Evolutionary conservation across 2,329 filamentous ascomycete species (phyloP).

Genomic region (Lecanicillium sp.): DNA sequence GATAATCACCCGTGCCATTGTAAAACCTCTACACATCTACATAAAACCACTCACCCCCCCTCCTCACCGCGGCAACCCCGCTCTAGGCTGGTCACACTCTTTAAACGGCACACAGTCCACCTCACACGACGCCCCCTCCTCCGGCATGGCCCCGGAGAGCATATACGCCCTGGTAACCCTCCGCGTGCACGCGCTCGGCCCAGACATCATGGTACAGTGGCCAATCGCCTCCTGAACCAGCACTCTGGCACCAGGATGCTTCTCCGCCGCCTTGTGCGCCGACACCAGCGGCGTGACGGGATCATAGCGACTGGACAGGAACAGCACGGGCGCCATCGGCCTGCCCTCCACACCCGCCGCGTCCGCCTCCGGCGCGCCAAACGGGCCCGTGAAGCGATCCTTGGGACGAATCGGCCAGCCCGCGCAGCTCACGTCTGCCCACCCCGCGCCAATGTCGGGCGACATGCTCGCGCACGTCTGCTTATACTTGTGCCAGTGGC

Average conservation of each 20-base stretch:
- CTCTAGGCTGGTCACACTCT: background rate
- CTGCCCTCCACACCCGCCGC: conserved; percentile 12
- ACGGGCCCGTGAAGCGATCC: conserved; percentile 24
- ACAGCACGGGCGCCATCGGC: conserved; percentile 29
- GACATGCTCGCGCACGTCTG: conserved; percentile 14
- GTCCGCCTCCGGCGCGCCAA: conserved; percentile 9
- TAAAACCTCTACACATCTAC: no score
- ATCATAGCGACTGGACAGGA: conserved; percentile 27
- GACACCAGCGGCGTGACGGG: conserved; percentile 33
- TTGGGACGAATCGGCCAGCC: conserved; percentile 24
- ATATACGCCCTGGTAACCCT: conserved; percentile 13
- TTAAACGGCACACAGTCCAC: conserved; percentile 13
- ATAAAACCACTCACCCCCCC: no score
- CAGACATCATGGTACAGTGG: conserved; percentile 11
- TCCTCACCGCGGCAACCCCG: background rate
- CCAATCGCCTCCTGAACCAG: conserved; percentile 16
- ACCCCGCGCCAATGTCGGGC: conserved; percentile 17
- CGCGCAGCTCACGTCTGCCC: conserved; percentile 23
- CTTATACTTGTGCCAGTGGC: conserved; percentile 16
- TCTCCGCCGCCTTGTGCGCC: conserved; percentile 15
- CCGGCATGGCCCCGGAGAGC: conserved; percentile 13
- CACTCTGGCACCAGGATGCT: conserved; percentile 13
- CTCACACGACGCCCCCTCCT: conserved; percentile 12
- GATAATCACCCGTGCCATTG: no score
- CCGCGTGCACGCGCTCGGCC: conserved; percentile 13